phyloP scores from a whole-genome alignment of 2,329 filamentous ascomycete species.

The Dothidotthia symphoricarpi region DNA sequence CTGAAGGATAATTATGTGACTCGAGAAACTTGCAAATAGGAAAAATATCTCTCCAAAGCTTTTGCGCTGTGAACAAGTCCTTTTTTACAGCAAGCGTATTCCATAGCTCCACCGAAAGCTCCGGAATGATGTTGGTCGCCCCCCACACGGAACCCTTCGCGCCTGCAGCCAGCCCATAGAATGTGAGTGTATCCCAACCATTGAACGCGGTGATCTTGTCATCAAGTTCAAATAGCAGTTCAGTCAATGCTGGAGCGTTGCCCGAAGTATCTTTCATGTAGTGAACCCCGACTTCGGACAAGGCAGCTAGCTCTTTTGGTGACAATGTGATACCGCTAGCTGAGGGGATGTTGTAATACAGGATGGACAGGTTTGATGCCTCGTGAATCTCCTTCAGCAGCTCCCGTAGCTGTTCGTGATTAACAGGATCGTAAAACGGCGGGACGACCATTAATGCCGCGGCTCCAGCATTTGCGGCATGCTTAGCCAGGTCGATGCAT shows the following conservation, averaged over 20 bases:
- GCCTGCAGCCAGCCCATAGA: conserved; percentile 53
- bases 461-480: conserved; percentile 44
- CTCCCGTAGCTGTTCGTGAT: conserved; percentile 42
- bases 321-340: conserved; percentile 47
- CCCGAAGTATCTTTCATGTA: conserved; percentile 56
- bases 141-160: conserved; percentile 54
- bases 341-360: conserved; percentile 55
- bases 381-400: conserved; percentile 45
- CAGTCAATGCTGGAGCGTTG: conserved; percentile 51
- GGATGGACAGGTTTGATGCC: conserved; percentile 46
- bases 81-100: conserved; percentile 47
- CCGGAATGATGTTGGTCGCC: conserved; percentile 52
- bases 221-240: conserved; percentile 47
- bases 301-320: conserved; percentile 45
- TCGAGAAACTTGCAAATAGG: conserved; percentile 54
- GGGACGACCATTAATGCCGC: conserved; percentile 52
- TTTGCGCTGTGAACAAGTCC: conserved; percentile 46
- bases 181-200: conserved; percentile 56
- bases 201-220: conserved; percentile 52
- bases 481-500: conserved; percentile 44
- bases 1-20: conserved; percentile 49
- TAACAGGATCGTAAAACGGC: conserved; percentile 51
- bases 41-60: conserved; percentile 52
- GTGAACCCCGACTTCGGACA: conserved; percentile 49
- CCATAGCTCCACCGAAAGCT: conserved; percentile 51